Evolutionary conservation across 2,329 filamentous ascomycete species (phyloP), one percentile per base, ranked within the genome.

Genomic region (Clonostachys rhizophaga): DNA sequence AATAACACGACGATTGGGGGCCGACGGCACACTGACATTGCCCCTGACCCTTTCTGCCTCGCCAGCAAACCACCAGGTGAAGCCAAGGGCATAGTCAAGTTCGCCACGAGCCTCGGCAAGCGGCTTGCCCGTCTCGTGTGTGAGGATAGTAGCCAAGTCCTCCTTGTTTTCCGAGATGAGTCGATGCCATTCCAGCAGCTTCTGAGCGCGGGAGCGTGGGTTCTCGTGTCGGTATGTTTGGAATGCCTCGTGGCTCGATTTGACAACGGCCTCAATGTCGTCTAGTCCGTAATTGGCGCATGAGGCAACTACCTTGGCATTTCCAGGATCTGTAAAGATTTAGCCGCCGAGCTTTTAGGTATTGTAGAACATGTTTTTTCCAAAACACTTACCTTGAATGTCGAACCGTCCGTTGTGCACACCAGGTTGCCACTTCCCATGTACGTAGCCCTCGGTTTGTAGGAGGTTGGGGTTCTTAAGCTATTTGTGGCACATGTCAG

Each of bases 1-100:
- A 50, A 91, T 79, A 4, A 84, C 74, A 12, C 86, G 74, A 7
- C 87, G 71, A 34, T 81, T 80, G 0, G 86, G 80, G 0, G 79
- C 67, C 0, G 85, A 70, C 1, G 83, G 76, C 1, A 74, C 71
- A 42, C 80, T 76, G 6, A 85, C 74, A 0, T 75, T 75, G 14
- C 87, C 87, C 70, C 58, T 84, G 24, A 73, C 16, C 71, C 18
- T 74, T 76, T 1, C 44, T 62, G 74, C 72, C 52, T 77, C 74
- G 10, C 72, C 71, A 0, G 74, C 65, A 51, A 83, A 83, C 78
- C 78, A 83, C 64, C 75, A 75, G 3, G 71, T 68, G 54, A 82
- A 81, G 1, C 69, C 66, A 0, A 70, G 57, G 2, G 74, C 75
- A 50, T 82, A 81, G 56, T 80, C 76, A 37, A 83, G 60, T 54